Evolutionary conservation across 1,284 basidiomycete species (phyloP).

Genomic region (Moniliella sp.): DNA sequence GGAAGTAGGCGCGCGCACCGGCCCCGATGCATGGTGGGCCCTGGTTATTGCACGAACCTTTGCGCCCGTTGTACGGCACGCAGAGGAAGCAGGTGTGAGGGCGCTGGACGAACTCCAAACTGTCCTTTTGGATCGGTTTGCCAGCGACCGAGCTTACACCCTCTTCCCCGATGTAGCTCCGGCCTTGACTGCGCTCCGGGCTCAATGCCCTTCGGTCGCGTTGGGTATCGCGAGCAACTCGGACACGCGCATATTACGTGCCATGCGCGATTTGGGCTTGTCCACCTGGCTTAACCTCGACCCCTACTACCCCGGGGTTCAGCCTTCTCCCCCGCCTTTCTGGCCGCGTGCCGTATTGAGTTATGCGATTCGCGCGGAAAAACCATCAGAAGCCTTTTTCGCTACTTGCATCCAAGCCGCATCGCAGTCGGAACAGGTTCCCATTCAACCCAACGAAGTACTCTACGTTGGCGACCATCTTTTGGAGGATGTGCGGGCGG

Average conservation of each 20-base stretch:
- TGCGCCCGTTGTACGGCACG: neutral
- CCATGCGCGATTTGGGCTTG: constrained; percentile 7
- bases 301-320: neutral
- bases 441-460: constrained; percentile 2
- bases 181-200: constrained; percentile 2
- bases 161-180: constrained; percentile 11
- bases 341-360: too few relatives aligned
- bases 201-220: neutral
- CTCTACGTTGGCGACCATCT: constrained; percentile 17
- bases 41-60: constrained; percentile 12
- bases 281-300: constrained; percentile 8
- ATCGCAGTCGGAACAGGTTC: neutral
- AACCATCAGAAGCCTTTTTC: constrained; percentile 10
- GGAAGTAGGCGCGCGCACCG: constrained; percentile 8
- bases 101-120: neutral
- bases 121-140: constrained; percentile 8
- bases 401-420: constrained; percentile 4
- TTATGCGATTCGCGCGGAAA: constrained; percentile 10
- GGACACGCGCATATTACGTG: constrained; percentile 9
- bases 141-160: constrained; percentile 7
- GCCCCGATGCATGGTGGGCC: constrained; percentile 13
- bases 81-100: neutral
- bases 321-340: constrained; percentile 1
- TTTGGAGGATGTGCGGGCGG: constrained; percentile 13
- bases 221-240: constrained; percentile 12